Evolutionary conservation across 768 basidiomycete species (phyloP), one percentile per base, ranked within the genome.

Genomic region (Mycena metata): DNA sequence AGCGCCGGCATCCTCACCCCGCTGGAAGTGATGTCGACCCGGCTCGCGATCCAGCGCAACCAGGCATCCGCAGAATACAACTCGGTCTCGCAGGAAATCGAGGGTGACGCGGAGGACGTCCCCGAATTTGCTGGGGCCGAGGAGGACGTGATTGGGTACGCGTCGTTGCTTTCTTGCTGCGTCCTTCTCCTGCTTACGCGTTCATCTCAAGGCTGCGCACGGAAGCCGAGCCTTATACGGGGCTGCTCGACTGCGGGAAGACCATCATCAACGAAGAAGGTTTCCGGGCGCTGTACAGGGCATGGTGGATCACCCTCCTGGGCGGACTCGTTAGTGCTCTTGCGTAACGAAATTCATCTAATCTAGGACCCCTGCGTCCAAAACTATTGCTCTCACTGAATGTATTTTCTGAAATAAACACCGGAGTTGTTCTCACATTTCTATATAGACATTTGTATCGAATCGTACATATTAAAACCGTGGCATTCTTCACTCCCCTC

Each of bases 71-170:
- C 89, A 7, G 92, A 91, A 62, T 92, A 88, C 74, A 91, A 93
- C 69, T 90, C 92, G 1, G 88, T 92, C 35, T 81, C 88, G 5
- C 91, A 93, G 74, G 92, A 95, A 72, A 88, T 88, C 19, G 90
- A 90, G 45, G 88, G 87, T 8, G 90, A 91, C 72, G 82, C 80
- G 3, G 86, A 92, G 64, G 86, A 88, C 51, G 79, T 81, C 1
- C 78, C 81, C 7, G 91, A 93, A 70, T 95, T 89, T 72, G 83
- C 88, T 26, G 91, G 90, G 17, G 78, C 82, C 7, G 89, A 91
- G 30, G 94, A 96, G 74, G 94, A 96, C 71, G 94, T 96, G 19
- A 94, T 96, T 69, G 93, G 93, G 92, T 92, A 71, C 57, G 89
- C 33, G 73, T 30, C 36, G 5, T 42, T 55, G 76, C 30, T 42